phyloP scores from a whole-genome alignment of 2,329 filamentous ascomycete species.

The Hirsutella thompsonii region DNA sequence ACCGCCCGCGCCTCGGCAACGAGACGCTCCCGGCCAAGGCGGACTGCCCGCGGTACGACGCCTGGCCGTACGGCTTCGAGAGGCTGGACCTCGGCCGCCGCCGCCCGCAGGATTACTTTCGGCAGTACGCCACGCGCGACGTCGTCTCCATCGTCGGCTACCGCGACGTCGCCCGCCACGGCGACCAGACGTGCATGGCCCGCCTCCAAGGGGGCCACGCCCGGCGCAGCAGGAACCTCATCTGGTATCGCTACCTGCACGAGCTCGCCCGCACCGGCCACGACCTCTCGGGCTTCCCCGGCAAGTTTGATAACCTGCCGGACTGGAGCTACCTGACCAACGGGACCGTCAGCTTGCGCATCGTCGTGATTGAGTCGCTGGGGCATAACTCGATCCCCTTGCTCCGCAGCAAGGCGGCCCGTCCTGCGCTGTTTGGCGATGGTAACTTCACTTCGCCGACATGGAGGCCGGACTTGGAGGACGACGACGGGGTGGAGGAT shows the following conservation, averaged over 20 bases:
- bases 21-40: not conserved
- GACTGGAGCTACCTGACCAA: not conserved
- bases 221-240: not conserved
- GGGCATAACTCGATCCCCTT: not conserved
- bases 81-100: not conserved
- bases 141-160: not conserved
- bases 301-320: not conserved
- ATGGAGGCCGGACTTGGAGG: not conserved
- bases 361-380: not conserved
- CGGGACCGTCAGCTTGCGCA: not conserved
- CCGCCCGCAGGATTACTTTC: not conserved
- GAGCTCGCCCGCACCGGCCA: not conserved
- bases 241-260: not conserved
- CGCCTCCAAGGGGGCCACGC: not conserved
- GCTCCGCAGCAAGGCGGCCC: not conserved
- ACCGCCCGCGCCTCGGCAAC: not conserved
- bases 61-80: not conserved
- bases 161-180: not conserved
- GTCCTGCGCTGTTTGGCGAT: not conserved
- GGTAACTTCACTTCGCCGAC: not conserved
- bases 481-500: not conserved
- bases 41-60: not conserved
- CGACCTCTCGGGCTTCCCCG: not conserved
- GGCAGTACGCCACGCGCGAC: not conserved
- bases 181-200: not conserved